Percentiles rank a stretch among this genome's conserved stretches.
These are phyloP conservation scores for Trichoderma sp. DNA, from an alignment of 2,329 filamentous ascomycete species.

Conservation along the genomic window DNA sequence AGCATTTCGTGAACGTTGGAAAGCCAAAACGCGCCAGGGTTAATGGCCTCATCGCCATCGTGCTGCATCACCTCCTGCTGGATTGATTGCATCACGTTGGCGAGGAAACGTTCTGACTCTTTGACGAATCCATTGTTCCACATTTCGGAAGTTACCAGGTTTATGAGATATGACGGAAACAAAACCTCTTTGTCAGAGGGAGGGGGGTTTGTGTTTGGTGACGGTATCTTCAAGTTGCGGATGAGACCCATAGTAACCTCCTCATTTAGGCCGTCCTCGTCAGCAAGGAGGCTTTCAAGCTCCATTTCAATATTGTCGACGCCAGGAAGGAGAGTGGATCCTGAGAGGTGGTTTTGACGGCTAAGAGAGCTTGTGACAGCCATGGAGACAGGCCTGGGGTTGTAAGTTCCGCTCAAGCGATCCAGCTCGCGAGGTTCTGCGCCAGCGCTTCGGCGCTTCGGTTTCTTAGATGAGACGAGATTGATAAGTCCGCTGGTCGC, in stretches of 20 bases:
- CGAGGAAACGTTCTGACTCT: conserved; percentile 96
- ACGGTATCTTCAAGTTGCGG: conserved; percentile 92
- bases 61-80: conserved; percentile 99
- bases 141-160: conserved; percentile 98
- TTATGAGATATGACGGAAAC: conserved; percentile 98
- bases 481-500: conserved; percentile 84
- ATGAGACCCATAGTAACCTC: conserved; percentile 97
- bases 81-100: conserved; percentile 99
- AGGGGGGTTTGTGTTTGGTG: conserved; percentile 80
- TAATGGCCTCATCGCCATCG: conserved; percentile 94
- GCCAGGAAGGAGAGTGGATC: conserved; percentile 75
- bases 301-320: conserved; percentile 93
- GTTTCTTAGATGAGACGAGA: conserved; percentile 94
- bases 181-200: conserved; percentile 98
- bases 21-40: conserved; percentile 96
- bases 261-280: conserved; percentile 94
- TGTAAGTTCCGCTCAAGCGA: conserved; percentile 89
- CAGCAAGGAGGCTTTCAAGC: conserved; percentile 87
- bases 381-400: conserved; percentile 95
- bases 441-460: conserved; percentile 89
- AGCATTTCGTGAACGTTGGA: conserved; percentile 99
- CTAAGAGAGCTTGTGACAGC: conserved; percentile 70
- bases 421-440: conserved; percentile 83
- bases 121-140: conserved; percentile 99
- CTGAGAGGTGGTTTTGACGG: conserved; percentile 67